Percentiles rank a stretch among this genome's conserved stretches.
Conservation (phyloP, 148 eudicot genomes). For the Pharnaceum exiguum region DNA sequence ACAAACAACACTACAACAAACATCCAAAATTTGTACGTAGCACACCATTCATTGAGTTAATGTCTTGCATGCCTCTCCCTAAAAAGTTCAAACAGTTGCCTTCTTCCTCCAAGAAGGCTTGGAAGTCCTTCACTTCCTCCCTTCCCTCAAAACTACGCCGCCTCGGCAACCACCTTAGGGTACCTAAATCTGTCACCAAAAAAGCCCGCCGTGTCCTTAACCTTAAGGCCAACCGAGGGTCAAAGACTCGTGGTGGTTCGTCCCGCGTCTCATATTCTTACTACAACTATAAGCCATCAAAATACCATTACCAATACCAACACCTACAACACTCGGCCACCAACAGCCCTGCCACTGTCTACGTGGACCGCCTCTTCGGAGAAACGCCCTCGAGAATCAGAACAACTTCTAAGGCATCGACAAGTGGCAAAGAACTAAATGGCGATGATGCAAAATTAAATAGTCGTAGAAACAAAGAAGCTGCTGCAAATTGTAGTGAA, state of each 20-base stretch:
- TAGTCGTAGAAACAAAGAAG: background rate
- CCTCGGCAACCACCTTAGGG: conserved; percentile 11
- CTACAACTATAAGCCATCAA: conserved; percentile 1
- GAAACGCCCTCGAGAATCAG: background rate
- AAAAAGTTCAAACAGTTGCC: conserved; percentile 42
- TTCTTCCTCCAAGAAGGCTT: conserved; percentile 44
- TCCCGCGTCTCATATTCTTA: background rate
- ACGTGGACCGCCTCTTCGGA: conserved; percentile 18
- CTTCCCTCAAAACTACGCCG: conserved; percentile 29
- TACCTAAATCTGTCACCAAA: conserved; percentile 19
- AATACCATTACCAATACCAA: background rate
- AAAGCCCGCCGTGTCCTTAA: conserved; percentile 12
- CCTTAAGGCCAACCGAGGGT: background rate
- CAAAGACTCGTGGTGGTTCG: background rate
- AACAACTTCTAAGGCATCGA: background rate
- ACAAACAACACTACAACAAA: background rate
- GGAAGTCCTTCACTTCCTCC: conserved; percentile 45
- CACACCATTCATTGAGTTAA: background rate
- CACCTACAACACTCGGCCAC: conserved; percentile 10
- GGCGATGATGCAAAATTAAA: background rate
- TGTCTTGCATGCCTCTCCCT: conserved; percentile 39
- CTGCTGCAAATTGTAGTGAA: background rate
- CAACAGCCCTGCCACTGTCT: conserved; percentile 13
- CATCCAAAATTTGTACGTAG: no score
- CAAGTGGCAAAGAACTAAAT: background rate